Base-by-base conservation (phyloP, 2,329 filamentous ascomycete genomes). In the Microcyclospora tardicrescens region DNA sequence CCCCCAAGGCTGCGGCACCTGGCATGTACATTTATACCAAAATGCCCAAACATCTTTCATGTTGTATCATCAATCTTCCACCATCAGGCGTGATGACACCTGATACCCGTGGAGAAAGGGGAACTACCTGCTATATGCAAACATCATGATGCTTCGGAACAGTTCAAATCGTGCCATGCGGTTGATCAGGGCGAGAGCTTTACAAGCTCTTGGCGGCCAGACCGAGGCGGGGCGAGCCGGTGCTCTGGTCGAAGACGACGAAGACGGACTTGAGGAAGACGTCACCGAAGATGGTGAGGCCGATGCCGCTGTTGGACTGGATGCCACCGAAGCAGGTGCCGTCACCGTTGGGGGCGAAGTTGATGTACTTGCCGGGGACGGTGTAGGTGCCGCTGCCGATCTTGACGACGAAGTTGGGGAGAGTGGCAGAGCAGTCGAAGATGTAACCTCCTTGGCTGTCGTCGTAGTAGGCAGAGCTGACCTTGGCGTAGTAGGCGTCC, bases 241-340 rank as follows among this genome's bases (percentile, higher is more conserved):
- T 47, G 19, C 59, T 59, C 48, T 60, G 59, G 54, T 85, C 79
- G 57, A 84, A 85, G 35, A 84, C 75, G 24, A 80, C 76, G 55
- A 81, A 86, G 45, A 82, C 67, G 39, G 73, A 73, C 73, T 91
- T 91, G 48, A 91, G 69, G 64, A 86, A 60, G 40, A 60, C 49
- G 43, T 87, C 82, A 9, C 84, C 84, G 40, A 87, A 73, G 53
- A 93, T 84, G 40, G 70, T 75, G 45, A 79, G 68, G 5, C 68
- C 68, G 34, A 79, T 60, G n/a, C 68, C 72, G 1, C 59, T 53
- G 50, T 72, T 67, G 46, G 61, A 68, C 66, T 91, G 84, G 45
- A 93, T 72, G 35, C 83, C 84, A 39, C 84, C 84, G 58, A 75
- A 87, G 68, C 84, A 91, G 28, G 50, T 50, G 43, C 55, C 55